Percentiles rank a stretch among this genome's conserved stretches.
These are phyloP conservation scores for Chlamydomonas sp. DNA, from an alignment of 139 green algal genomes.

Conservation along the genomic window DNA sequence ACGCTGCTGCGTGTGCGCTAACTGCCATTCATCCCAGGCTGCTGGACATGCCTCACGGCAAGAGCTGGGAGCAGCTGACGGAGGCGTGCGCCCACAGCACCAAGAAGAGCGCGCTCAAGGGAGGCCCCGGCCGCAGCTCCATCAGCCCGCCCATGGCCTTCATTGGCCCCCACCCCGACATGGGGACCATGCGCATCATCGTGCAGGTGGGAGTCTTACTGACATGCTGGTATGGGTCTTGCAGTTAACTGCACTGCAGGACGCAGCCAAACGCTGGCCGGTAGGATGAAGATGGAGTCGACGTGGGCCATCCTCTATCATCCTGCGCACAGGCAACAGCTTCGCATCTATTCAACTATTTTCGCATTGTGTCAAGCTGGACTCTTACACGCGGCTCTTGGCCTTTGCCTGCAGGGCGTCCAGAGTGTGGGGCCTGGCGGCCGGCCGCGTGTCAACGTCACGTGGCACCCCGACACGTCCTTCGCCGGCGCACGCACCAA, in stretches of 20 bases:
- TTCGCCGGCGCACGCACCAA: constrained; percentile 1
- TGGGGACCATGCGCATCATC: constrained; percentile 16
- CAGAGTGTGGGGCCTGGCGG: neutral
- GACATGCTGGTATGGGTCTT: too few species aligned
- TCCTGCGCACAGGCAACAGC: too few species aligned
- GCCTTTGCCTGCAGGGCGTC: constrained; percentile 17
- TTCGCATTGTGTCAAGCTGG: neutral
- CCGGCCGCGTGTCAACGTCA: neutral
- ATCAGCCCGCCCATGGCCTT: neutral
- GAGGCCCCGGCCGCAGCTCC: too few species aligned
- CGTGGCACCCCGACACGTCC: neutral
- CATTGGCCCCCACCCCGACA: constrained; percentile 18
- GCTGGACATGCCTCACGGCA: neutral
- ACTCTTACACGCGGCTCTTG: neutral
- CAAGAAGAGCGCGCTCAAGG: constrained; percentile 2
- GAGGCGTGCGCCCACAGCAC: neutral
- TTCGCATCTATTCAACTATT: too few species aligned
- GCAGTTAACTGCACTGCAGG: too few species aligned
- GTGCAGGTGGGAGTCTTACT: neutral
- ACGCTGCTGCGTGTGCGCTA: too few species aligned
- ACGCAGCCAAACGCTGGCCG: too few species aligned
- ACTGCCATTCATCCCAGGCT: neutral
- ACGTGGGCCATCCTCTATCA: too few species aligned
- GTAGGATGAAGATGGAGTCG: too few species aligned
- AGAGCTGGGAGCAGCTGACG: neutral